Conservation (phyloP, 495 filamentous ascomycete species). For the Penicillium odoratum region DNA sequence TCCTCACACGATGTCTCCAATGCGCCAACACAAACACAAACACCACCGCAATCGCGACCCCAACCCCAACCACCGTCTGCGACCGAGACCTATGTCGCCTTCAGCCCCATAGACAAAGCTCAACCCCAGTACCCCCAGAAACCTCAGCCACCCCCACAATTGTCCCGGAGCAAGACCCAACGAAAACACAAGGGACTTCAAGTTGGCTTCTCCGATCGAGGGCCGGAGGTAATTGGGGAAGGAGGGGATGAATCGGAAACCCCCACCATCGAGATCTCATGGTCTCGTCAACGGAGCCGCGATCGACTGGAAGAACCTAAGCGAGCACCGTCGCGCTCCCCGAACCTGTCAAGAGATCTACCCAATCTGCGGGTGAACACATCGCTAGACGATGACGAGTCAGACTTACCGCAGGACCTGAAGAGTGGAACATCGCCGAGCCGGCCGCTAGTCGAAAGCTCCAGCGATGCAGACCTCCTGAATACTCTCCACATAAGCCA, state of each 20-base stretch:
- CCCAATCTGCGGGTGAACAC: constrained; percentile 42
- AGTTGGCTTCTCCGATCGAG: constrained; percentile 67
- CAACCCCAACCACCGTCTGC: constrained; percentile 9
- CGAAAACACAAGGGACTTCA: constrained; percentile 59
- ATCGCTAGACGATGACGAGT: constrained; percentile 32
- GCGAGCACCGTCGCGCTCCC: constrained; percentile 15
- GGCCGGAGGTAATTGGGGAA: constrained; percentile 78
- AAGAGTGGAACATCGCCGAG: constrained; percentile 18
- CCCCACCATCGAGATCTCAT: constrained; percentile 67
- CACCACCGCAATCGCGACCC: constrained; percentile 1
- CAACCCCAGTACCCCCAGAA: constrained; percentile 3
- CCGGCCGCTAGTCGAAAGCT: constrained; percentile 31
- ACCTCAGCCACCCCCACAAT: constrained; percentile 9
- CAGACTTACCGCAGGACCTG: constrained; percentile 8
- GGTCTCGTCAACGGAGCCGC: constrained; percentile 45
- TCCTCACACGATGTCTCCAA: constrained; percentile 28
- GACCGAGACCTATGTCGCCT: constrained; percentile 22
- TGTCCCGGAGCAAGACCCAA: constrained; percentile 10
- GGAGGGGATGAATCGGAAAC: constrained; percentile 80
- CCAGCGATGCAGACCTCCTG: constrained; percentile 42
- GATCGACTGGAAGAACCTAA: constrained; percentile 21
- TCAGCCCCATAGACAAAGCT: constrained; percentile 15
- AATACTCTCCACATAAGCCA: constrained; percentile 34
- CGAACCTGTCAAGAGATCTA: constrained; percentile 19
- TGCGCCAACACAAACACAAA: constrained; percentile 18